These are phyloP conservation scores for Poa annua DNA, from an alignment of 176 grass and related monocot species.

Conservation along the genomic window DNA sequence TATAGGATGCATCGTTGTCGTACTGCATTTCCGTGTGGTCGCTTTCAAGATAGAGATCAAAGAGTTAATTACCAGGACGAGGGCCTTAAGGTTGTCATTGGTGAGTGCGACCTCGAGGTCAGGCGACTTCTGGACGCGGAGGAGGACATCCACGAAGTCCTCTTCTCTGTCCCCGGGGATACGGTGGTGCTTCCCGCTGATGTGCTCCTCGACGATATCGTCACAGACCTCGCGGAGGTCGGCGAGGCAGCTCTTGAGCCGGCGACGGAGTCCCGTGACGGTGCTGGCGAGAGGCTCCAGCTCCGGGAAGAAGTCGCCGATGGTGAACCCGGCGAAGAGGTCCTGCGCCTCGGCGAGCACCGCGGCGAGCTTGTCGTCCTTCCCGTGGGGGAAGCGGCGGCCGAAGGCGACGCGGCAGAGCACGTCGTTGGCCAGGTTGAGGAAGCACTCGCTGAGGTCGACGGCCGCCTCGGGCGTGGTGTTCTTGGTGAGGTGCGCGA, in stretches of 20 bases:
- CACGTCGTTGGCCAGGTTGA: constrained; percentile 27
- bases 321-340: constrained; percentile 11
- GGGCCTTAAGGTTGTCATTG: constrained; percentile 27
- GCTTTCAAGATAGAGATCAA: neutral
- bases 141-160: neutral
- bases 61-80: neutral
- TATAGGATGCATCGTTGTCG: too few relatives aligned
- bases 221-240: constrained; percentile 22
- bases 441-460: constrained; percentile 23
- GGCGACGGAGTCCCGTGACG: neutral
- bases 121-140: constrained; percentile 14
- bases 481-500: constrained; percentile 20
- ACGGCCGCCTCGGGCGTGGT: neutral
- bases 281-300: constrained; percentile 8
- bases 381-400: constrained; percentile 1
- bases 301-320: constrained; percentile 20
- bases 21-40: neutral
- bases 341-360: constrained; percentile 25
- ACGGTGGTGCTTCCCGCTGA: constrained; percentile 12
- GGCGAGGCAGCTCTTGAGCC: neutral
- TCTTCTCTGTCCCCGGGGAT: constrained; percentile 4
- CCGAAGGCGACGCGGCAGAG: constrained; percentile 26
- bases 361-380: constrained; percentile 12
- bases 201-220: constrained; percentile 26
- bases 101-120: constrained; percentile 28